Evolutionary conservation across 139 green algal species (phyloP), one percentile per base, ranked within the genome.

Genomic region (Spirogloea muscicola): DNA sequence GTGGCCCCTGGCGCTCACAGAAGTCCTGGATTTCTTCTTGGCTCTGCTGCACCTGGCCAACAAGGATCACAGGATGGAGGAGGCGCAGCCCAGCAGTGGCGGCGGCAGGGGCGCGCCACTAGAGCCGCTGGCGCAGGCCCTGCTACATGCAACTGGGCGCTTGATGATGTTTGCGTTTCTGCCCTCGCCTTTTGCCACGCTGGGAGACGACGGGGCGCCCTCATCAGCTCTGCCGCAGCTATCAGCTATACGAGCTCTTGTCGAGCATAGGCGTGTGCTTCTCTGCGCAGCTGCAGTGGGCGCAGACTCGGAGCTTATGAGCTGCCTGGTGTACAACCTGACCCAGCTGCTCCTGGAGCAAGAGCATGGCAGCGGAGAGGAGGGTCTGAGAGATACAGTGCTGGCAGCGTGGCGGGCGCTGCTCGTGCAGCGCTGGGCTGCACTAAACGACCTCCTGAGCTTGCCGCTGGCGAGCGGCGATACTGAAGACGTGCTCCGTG

Each of bases 121-220:
- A 13, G 65, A 68, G 21, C 52, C 52, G 27, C 52, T 38, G 16
- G 68, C 77, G 10, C 33, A 52, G 31, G 60, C 48, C 13, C 61
- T 79, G 25, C 63, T 79, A 5, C 66, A 70, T 25, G 63, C 27
- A 61, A 27, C 18, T 29, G 63, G 63, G 25, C 41, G 71, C 3
- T 18, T 79, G 71, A n/a, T 76, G 18, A 71, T 76, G 51, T 76
- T 69, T 51, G 51, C 68, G 49, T 76, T 76, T 36, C 29, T 76
- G 51, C 68, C 68, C 16, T 33, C 51, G 13, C 31, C 21, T 2
- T 62, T n/a, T n/a, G n/a, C n/a, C n/a, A n/a, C n/a, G n/a, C n/a
- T n/a, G n/a, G n/a, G n/a, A n/a, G n/a, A n/a, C n/a, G n/a, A n/a
- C n/a, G n/a, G n/a, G n/a, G n/a, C n/a, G n/a, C n/a, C n/a, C n/a